Evolutionary conservation across 306 rosid genomes (phyloP), one percentile per base, ranked within the genome.

Genomic region (Corylus americana): DNA sequence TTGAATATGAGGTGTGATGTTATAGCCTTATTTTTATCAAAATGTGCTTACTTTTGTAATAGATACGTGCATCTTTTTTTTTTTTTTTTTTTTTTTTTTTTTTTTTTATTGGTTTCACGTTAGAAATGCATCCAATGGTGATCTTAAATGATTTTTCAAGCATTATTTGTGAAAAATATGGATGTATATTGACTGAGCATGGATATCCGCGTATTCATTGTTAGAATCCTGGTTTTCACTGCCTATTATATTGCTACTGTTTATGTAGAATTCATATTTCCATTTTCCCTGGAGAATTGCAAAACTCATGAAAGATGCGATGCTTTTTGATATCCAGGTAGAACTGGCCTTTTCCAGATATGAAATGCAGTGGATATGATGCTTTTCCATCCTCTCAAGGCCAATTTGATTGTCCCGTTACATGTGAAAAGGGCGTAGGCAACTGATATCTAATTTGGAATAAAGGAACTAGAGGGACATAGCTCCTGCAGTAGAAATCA

Each of bases 261-360:
- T 62, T 44, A 5, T 68, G 29, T 74, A 31, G 55, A 51, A 51
- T 66, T 27, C 39, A 53, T 62, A 73, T 51, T 58, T 39, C 71
- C 16, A 18, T 7, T 37, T 82, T 20, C 51, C 48, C 51, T 31
- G 16, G 53, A 27, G 62, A 50, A 14, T 44, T 35, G 50, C 13
- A 20, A 75, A 12, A 9, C 77, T 80, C 7, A 80, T 74, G 39
- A 54, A 77, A 67, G 50, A 14, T 85, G 70, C 50, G 50, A 14
- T 85, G 70, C 50, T 80, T 80, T 58, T n/a, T 83, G 70, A 18
- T 74, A 67, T 83, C 88, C 88, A 86, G 92, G 88, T 87, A 80
- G 88, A 82, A 81, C 80, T 81, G 22, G 45, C 81, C 79, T 42
- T 72, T 82, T 57, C 75, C 11, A 71, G 78, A 51, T 68, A 47